phyloP scores from a whole-genome alignment of 2,329 filamentous ascomycete genomes.

The Phialocephala subalpina region DNA sequence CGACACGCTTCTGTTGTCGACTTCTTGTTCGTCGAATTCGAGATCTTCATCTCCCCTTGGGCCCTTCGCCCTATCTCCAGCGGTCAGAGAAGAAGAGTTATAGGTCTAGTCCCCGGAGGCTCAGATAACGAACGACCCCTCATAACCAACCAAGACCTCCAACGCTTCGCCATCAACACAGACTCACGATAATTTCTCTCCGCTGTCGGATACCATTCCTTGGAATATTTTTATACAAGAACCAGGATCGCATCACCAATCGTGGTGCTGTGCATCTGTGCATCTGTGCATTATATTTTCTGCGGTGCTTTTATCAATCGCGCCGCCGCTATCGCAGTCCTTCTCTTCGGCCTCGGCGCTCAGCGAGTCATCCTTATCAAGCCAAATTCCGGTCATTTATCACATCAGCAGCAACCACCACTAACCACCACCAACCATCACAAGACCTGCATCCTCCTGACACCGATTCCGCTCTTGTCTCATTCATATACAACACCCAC shows the following conservation, averaged over 20 bases:
- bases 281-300: neutral
- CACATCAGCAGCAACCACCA: constrained; percentile 17
- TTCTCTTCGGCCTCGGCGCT: neutral
- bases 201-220: neutral
- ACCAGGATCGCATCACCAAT: neutral
- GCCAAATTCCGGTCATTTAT: constrained; percentile 15
- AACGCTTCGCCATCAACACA: no score
- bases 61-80: constrained; percentile 3
- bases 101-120: neutral
- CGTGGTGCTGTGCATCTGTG: neutral
- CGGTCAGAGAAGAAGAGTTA: neutral
- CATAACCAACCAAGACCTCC: constrained; percentile 2
- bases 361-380: constrained; percentile 22
- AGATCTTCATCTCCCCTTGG: neutral
- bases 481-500: neutral
- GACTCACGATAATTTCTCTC: constrained; percentile 11
- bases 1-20: neutral
- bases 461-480: neutral
- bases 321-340: neutral
- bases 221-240: neutral
- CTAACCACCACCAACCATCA: constrained; percentile 11
- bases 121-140: constrained; percentile 9
- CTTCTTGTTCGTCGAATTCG: neutral
- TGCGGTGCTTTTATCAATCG: neutral
- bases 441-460: constrained; percentile 4